These are phyloP conservation scores for Schizothecium vesticola DNA, from an alignment of 495 filamentous ascomycete species.

Conservation along the genomic window DNA sequence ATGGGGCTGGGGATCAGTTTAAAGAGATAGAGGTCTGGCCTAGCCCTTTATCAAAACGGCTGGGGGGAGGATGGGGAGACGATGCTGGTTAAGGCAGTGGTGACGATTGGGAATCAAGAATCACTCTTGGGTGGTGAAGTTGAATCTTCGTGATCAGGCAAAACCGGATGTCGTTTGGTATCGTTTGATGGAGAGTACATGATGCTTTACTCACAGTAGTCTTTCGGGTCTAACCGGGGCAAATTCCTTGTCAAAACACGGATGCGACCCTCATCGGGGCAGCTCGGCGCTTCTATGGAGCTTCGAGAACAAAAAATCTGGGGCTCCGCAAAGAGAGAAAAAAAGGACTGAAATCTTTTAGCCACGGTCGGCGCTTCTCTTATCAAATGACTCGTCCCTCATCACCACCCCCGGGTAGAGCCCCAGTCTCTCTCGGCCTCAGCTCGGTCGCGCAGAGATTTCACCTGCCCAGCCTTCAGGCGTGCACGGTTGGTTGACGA, in stretches of 20 bases:
- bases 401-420: background rate
- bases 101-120: background rate
- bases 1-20: too few species aligned
- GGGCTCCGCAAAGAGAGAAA: background rate
- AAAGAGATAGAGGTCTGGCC: background rate
- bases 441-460: background rate
- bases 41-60: background rate
- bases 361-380: background rate
- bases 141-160: background rate
- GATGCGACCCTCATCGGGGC: background rate
- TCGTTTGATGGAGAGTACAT: background rate
- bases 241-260: background rate
- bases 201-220: background rate
- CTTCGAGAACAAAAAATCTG: constrained; percentile 1
- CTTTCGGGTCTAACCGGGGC: background rate
- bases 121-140: too few species aligned
- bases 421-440: background rate
- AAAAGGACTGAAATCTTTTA: background rate
- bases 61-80: background rate
- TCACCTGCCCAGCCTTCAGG: background rate
- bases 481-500: background rate
- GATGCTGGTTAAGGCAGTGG: background rate
- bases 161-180: background rate
- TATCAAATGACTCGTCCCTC: constrained; percentile 7
- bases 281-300: constrained; percentile 12